Evolutionary conservation across 2,329 filamentous ascomycete species (phyloP), one percentile per base, ranked within the genome.

Genomic region (Microdochium bolleyi): DNA sequence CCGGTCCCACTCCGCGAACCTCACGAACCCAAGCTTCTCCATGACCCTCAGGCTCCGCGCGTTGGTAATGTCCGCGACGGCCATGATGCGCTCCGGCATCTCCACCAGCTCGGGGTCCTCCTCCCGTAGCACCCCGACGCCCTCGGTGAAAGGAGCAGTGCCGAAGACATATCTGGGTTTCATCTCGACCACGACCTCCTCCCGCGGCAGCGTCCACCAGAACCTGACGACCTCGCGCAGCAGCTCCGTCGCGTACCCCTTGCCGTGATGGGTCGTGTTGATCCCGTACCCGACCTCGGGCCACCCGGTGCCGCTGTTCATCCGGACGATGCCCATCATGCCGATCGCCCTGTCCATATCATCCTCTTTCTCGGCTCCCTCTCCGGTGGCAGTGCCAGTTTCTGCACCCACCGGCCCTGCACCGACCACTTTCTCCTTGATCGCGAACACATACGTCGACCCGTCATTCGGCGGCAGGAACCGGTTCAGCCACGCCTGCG

Each of bases 381-480:
- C n/a, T n/a, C n/a, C n/a, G n/a, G n/a, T n/a, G n/a, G n/a, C n/a
- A n/a, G n/a, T n/a, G n/a, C n/a, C n/a, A n/a, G n/a, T n/a, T n/a
- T 41, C 37, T 10, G 9, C 37, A 5, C 8, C 10, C n/a, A 7
- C 37, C 10, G 10, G 9, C 41, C 16, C 41, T 19, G 16, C 67
- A 11, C 32, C 37, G 32, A 21, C 34, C 30, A 19, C 49, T 25
- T 41, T 46, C 41, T 22, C 3, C 41, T 22, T 50, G 52, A 75
- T 63, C 32, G 64, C 62, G 54, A 76, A 76, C 54, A 73, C 74
- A 67, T 73, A 75, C 52, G 68, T 69, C 52, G 68, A 63, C 24
- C 58, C 49, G 53, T 70, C 62, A 49, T 65, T 61, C 16, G 59
- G 62, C 2, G 65, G 60, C 19, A 64, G 53, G 2, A 64, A 60